Percentiles rank a stretch among this genome's conserved stretches.
phyloP scores from a whole-genome alignment of 495 filamentous ascomycete species.

The Annulohypoxylon moriforme region DNA sequence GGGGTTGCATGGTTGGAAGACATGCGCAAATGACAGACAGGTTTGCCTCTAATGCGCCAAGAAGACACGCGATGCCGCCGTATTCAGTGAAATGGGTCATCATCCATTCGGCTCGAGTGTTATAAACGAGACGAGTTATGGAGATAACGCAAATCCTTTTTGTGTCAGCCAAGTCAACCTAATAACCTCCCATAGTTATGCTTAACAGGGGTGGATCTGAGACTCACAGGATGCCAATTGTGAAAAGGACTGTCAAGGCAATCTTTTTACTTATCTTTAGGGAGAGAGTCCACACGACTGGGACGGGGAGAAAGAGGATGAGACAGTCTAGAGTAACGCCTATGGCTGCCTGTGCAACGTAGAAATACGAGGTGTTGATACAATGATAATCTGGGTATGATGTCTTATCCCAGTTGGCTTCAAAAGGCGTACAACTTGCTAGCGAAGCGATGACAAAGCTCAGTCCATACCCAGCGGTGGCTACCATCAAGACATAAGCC shows the following conservation, averaged over 20 bases:
- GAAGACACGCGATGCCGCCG: conserved; percentile 4
- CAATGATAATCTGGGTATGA: not conserved
- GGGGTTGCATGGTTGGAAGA: conserved; percentile 2
- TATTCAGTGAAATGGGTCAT: conserved; percentile 6
- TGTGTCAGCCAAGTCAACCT: not conserved
- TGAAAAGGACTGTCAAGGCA: conserved; percentile 1
- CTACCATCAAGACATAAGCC: not conserved
- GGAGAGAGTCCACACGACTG: conserved; percentile 9
- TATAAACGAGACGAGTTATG: conserved; percentile 6
- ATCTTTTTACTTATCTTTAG: conserved; percentile 10
- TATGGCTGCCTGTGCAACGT: conserved; percentile 6
- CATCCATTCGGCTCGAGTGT: conserved; percentile 1
- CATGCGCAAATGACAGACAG: conserved; percentile 7
- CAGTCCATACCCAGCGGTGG: not conserved
- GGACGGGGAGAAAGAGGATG: conserved; percentile 2
- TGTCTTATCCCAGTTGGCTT: conserved; percentile 10
- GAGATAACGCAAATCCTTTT: conserved; percentile 6
- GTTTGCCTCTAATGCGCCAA: conserved; percentile 4
- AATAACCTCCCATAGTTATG: not conserved
- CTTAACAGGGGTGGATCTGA: not conserved
- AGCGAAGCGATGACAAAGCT: conserved; percentile 1
- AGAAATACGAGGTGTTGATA: conserved; percentile 10
- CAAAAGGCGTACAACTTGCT: not conserved
- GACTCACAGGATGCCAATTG: conserved; percentile 1
- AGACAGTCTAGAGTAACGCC: conserved; percentile 9